Conservation (phyloP, 306 rosid genomes). For the Echinosophora koreensis region DNA sequence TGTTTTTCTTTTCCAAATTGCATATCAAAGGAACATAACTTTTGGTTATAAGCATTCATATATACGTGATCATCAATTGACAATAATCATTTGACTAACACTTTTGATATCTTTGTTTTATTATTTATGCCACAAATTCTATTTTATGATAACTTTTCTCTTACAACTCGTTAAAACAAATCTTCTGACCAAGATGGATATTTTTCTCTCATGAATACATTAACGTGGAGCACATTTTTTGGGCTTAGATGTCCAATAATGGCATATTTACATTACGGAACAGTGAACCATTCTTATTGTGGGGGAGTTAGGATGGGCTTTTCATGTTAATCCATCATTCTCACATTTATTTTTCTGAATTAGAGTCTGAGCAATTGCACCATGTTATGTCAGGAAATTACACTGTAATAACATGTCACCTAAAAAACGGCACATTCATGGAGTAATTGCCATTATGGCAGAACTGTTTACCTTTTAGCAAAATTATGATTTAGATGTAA, state of each 20-base stretch:
- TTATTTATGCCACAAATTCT: constrained; percentile 3
- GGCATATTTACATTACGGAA: neutral
- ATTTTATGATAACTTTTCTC: neutral
- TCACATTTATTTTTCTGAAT: neutral
- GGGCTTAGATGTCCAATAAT: constrained; percentile 24
- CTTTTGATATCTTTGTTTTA: neutral
- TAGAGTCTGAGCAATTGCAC: neutral
- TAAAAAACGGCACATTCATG: too few relatives aligned
- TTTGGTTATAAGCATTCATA: constrained; percentile 21
- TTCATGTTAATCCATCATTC: neutral
- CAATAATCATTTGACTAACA: constrained; percentile 21
- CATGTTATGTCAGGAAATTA: constrained; percentile 23
- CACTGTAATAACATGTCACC: too few relatives aligned
- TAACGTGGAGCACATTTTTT: neutral
- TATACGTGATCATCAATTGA: constrained; percentile 10
- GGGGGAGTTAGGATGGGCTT: neutral
- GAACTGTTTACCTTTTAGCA: too few relatives aligned
- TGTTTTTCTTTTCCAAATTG: constrained; percentile 40
- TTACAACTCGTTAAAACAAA: neutral
- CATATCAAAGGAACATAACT: constrained; percentile 32
- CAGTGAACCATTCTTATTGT: neutral
- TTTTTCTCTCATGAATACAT: neutral
- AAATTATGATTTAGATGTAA: too few relatives aligned
- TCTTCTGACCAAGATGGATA: neutral
- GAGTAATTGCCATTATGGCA: too few relatives aligned